Evolutionary conservation across 495 filamentous ascomycete genomes (phyloP), one percentile per base, ranked within the genome.

Genomic region (Talaromyces borbonicus): DNA sequence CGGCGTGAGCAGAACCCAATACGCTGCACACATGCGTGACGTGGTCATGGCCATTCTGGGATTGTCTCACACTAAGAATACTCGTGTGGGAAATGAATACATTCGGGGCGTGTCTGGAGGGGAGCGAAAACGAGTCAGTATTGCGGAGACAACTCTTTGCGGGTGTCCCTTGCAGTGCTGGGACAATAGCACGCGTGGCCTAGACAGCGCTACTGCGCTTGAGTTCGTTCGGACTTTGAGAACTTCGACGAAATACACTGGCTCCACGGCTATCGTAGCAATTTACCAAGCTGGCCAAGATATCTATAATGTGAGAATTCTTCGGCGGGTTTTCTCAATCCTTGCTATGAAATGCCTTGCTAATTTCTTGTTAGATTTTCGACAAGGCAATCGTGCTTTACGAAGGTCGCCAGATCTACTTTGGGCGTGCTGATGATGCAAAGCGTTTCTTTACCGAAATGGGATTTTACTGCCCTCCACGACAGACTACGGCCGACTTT

Each of bases 161-260:
- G 84, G 83, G 43, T 82, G 80, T 40, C 80, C 79, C 43, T 63
- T 95, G 8, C 74, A 81, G 46, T 86, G 79, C 23, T 93, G 87
- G 85, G 88, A 94, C 60, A 93, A 95, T 69, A 82, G 78, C 52
- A 92, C 87, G 5, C 79, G 88, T 56, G 88, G 88, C 42, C 68
- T 94, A 38, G 88, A 95, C 55, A 84, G 84, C 37, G 83, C 81
- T 16, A 93, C 88, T 8, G 88, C 88, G 0, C 72, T 94, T 43
- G 84, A 89, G 45, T 72, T 71, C 57, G 71, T 75, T 54, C 85
- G 84, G 56, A 85, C 84, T 1, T 66, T 92, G 46, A 77, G 84
- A 16, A 66, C 87, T 46, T 78, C 87, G 63, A 83, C 86, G 15
- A 80, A 87, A 55, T 75, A 88, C 46, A 81, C 85, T 59, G 75